phyloP scores from a whole-genome alignment of 2,329 filamentous ascomycete genomes.

The Talaromyces funiculosus region DNA sequence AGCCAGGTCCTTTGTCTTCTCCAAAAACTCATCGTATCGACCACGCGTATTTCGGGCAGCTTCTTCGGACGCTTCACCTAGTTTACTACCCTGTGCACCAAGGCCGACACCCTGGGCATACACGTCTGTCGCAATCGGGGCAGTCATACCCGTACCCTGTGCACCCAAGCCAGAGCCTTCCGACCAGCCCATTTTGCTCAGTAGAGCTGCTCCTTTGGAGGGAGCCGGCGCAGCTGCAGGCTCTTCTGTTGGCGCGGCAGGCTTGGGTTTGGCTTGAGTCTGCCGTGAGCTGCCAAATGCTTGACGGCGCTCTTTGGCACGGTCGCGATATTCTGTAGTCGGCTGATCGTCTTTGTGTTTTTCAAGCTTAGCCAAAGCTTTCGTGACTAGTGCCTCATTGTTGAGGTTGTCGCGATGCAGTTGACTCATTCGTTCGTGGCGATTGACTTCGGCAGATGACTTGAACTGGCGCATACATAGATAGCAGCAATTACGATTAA shows the following conservation, averaged over 20 bases:
- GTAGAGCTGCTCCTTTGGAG: slow-evolving; percentile 47
- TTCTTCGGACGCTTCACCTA: slow-evolving; percentile 46
- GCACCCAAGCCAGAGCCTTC: slow-evolving; percentile 45
- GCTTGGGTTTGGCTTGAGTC: slow-evolving; percentile 18
- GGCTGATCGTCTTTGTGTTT: slow-evolving; percentile 36
- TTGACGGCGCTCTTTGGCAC: slow-evolving; percentile 41
- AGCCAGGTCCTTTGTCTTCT: slow-evolving; percentile 43
- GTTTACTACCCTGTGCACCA: slow-evolving; percentile 45
- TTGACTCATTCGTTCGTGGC: slow-evolving; percentile 55
- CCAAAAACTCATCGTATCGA: slow-evolving; percentile 44
- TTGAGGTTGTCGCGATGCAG: slow-evolving; percentile 53
- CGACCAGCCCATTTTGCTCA: slow-evolving; percentile 49
- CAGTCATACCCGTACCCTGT: slow-evolving; percentile 44
- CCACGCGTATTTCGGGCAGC: slow-evolving; percentile 44
- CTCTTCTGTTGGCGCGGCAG: slow-evolving; percentile 22
- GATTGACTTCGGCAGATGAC: slow-evolving; percentile 49
- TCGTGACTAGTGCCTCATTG: slow-evolving; percentile 43
- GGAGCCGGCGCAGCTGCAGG: slow-evolving; percentile 24
- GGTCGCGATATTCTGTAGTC: slow-evolving; percentile 41
- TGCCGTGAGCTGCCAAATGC: slow-evolving; percentile 36
- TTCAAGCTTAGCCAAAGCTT: slow-evolving; percentile 37
- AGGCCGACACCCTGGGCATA: slow-evolving; percentile 48
- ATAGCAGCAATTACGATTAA: slow-evolving; percentile 54
- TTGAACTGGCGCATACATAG: slow-evolving; percentile 58
- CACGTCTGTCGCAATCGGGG: slow-evolving; percentile 44